Base-by-base conservation (phyloP, 768 basidiomycete genomes). In the Galerina sulciceps region DNA sequence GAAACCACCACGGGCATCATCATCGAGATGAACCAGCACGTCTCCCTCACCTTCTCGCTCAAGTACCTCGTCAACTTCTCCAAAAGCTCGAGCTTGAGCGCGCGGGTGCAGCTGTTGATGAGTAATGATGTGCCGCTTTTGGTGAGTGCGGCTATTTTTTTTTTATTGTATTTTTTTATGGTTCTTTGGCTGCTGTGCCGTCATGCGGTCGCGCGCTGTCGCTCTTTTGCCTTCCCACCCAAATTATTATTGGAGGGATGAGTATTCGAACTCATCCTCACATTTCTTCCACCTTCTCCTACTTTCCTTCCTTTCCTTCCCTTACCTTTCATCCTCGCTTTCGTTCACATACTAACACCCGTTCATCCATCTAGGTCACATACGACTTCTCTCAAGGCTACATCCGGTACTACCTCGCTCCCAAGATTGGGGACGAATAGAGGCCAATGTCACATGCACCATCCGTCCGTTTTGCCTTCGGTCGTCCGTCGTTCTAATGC, bases 1-100 rank as follows among this genome's bases (percentile, higher is more conserved):
- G 83, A 85, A 4, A 78, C 79, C 13, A 70, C 70, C 0, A 75
- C 76, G 13, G 85, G 81, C 45, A 89, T 96, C 47, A 72, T 76
- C 60, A 90, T 96, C 69, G 86, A 91, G 74, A 90, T 97, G 84
- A 93, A 94, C 69, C 88, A 91, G 71, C 87, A 92, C 62, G 96
- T 99, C 60, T 85, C 87, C 41, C 80, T 99, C 48, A 98, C 95
- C 1, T 99, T 99, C 80, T 94, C 93, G 35, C 80, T 99, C 66
- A 99, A 98, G 75, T 99, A 99, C 75, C 88, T 99, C 26, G 89
- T 92, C 73, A 98, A 97, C 78, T 99, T 99, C 69, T 86, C 94
- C 53, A 99, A 97, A 82, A 92, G 91, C 62, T 79, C 90, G 1
- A 81, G 87, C 31, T 77, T 99, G 48, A 55, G 55, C 17, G 36